Evolutionary conservation across 352 stramenopile genomes (phyloP).

Genomic region (Peronospora tabacina): DNA sequence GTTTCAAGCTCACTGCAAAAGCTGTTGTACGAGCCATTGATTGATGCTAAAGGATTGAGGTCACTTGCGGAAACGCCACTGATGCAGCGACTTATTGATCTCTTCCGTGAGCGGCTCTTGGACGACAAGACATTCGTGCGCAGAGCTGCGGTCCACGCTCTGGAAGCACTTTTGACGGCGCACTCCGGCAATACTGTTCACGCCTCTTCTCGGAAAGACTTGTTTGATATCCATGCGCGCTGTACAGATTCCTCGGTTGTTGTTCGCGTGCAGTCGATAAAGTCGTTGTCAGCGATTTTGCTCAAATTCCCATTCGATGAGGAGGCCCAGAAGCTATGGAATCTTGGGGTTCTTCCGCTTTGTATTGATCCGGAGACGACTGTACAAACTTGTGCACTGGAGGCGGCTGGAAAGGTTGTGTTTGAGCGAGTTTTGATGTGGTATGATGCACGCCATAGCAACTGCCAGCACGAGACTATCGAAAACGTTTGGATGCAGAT

Average conservation of each 20-base stretch:
- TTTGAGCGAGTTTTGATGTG: constrained; percentile 61
- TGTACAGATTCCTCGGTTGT: constrained; percentile 70
- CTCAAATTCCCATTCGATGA: constrained; percentile 56
- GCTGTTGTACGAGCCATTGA: constrained; percentile 38
- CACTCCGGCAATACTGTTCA: constrained; percentile 38
- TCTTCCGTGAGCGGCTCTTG: constrained; percentile 63
- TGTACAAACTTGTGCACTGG: constrained; percentile 57
- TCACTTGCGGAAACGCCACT: constrained; percentile 48
- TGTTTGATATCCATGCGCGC: constrained; percentile 71
- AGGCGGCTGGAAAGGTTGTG: constrained; percentile 48
- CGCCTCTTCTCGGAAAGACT: constrained; percentile 46
- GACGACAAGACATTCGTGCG: constrained; percentile 84
- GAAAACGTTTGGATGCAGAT: constrained; percentile 56
- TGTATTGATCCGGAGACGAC: constrained; percentile 71
- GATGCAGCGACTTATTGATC: constrained; percentile 55
- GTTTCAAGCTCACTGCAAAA: constrained; percentile 46
- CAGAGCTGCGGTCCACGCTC: constrained; percentile 63
- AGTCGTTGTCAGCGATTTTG: constrained; percentile 72
- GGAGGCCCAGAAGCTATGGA: constrained; percentile 78
- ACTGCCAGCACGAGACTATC: constrained; percentile 19
- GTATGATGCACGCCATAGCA: constrained; percentile 39
- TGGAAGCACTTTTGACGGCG: constrained; percentile 62
- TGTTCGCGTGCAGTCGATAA: constrained; percentile 76
- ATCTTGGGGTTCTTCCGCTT: constrained; percentile 72
- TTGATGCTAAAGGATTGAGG: constrained; percentile 25